A percentile compares a stretch with the other conserved stretches of the same genome.
Evolutionary conservation across 306 rosid genomes (phyloP).

Genomic region (Pterocarpus santalinus): DNA sequence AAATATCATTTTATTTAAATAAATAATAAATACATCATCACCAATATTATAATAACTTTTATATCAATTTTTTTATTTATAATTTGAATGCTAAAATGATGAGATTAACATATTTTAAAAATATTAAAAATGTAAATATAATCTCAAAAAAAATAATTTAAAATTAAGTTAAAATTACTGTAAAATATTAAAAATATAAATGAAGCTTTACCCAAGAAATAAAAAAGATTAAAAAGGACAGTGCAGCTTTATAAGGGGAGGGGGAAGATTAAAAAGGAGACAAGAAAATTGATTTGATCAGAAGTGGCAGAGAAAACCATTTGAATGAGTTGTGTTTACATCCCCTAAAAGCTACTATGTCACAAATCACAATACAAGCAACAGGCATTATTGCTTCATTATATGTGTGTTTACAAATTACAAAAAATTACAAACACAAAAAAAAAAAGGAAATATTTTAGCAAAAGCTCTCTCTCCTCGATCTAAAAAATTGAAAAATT

Average conservation of each 20-base stretch:
- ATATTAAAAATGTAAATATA: too few species aligned
- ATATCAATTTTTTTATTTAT: too few species aligned
- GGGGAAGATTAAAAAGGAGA: not conserved
- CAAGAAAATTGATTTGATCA: constrained; percentile 14
- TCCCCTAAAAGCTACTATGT: constrained; percentile 16
- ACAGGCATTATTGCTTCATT: constrained; percentile 83
- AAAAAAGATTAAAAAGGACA: not conserved
- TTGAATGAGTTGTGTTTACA: constrained; percentile 43
- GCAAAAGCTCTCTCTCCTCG: constrained; percentile 47
- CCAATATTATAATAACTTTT: too few species aligned
- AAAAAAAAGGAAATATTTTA: constrained; percentile 33
- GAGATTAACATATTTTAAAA: too few species aligned
- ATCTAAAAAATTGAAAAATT: constrained; percentile 47
- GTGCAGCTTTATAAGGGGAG: not conserved
- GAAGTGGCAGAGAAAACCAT: constrained; percentile 13
- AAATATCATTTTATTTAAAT: too few species aligned
- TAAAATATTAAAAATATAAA: too few species aligned
- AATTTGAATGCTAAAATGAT: too few species aligned
- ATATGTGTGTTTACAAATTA: constrained; percentile 57
- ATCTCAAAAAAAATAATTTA: too few species aligned
- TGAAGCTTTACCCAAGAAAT: too few species aligned
- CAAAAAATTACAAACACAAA: constrained; percentile 53
- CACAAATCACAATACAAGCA: constrained; percentile 62
- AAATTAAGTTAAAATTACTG: too few species aligned
- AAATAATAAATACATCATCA: too few species aligned